Evolutionary conservation across 2,329 filamentous ascomycete species (phyloP), one percentile per base, ranked within the genome.

Genomic region (Epichloe elymi): DNA sequence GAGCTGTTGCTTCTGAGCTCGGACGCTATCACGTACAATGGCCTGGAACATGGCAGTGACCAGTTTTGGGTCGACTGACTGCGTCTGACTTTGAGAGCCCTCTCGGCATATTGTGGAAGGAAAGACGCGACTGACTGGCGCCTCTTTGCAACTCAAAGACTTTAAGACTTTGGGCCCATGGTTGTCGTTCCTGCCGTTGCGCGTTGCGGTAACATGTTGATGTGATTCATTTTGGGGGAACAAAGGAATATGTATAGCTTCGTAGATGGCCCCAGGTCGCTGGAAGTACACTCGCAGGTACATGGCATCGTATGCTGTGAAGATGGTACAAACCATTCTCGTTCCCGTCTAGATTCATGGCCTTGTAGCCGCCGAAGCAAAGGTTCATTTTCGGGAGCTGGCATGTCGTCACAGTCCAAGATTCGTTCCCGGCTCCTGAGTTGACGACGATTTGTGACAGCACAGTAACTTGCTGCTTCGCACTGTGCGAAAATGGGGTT

Each of bases 1-100:
- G 37, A 19, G 44, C 43, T 20, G 49, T 50, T 17, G 15, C 52
- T 12, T 19, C 48, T 17, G 44, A 51, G 33, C 52, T 54, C 40
- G 46, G 52, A n/a, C 51, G 46, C 41, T 2, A 43, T 17, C 39
- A 41, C 49, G 43, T 52, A 54, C 36, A 44, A 54, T 35, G 50
- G 41, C 26, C 26, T 30, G 36, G 15, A 15, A 39, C 7, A 36
- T 26, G 46, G 19, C 37, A 40, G 5, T 15, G 36, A 46, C 6
- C 41, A 46, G 10, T 20, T 17, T 20, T 17, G 1, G 39, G 33
- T 11, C 39, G 35, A n/a, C 33, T 49, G 39, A 42, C 52, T 15
- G 43, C 48, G 5, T 46, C 52, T 26, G 50, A 49, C 44, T 33
- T 37, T 19, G 15, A 46, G n/a, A 37, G 2, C 17, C 26, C 12